These are phyloP conservation scores for Barbarea vulgaris DNA, from an alignment of 345 rosid genomes.

Conservation along the genomic window DNA sequence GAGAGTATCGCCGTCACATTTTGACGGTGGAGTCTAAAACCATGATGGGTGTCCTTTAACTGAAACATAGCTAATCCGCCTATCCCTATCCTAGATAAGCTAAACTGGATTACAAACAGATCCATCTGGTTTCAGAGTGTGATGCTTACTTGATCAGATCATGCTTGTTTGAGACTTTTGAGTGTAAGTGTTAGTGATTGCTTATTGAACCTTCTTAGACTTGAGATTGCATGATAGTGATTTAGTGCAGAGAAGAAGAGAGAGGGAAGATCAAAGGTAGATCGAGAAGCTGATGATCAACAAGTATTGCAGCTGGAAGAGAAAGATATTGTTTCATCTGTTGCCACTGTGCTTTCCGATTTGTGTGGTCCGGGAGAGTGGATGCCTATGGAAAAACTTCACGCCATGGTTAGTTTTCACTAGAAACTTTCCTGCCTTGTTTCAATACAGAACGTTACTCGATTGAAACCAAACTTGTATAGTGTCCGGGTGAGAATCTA, in stretches of 20 bases:
- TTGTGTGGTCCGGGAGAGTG: constrained; percentile 99
- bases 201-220: background rate
- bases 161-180: background rate
- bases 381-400: constrained; percentile 99
- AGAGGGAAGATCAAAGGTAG: constrained; percentile 74
- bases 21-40: too few relatives aligned
- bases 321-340: constrained; percentile 98
- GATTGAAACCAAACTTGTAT: background rate
- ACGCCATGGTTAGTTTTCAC: constrained; percentile 63
- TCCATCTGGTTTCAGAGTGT: background rate
- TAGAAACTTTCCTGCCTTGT: background rate
- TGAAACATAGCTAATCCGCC: background rate
- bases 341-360: constrained; percentile 95
- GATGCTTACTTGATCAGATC: constrained; percentile 1
- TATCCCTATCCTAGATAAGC: too few relatives aligned
- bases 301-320: constrained; percentile 91
- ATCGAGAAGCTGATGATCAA: constrained; percentile 94
- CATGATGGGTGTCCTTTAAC: background rate
- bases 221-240: background rate
- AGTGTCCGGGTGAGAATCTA: background rate
- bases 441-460: background rate
- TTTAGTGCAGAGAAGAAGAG: constrained; percentile 71
- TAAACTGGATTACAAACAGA: too few relatives aligned
- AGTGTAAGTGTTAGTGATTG: constrained; percentile 1
- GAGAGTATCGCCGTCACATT: too few relatives aligned